phyloP scores from a whole-genome alignment of 2,329 filamentous ascomycete species.

The Lasiodiplodia gonubiensis region DNA sequence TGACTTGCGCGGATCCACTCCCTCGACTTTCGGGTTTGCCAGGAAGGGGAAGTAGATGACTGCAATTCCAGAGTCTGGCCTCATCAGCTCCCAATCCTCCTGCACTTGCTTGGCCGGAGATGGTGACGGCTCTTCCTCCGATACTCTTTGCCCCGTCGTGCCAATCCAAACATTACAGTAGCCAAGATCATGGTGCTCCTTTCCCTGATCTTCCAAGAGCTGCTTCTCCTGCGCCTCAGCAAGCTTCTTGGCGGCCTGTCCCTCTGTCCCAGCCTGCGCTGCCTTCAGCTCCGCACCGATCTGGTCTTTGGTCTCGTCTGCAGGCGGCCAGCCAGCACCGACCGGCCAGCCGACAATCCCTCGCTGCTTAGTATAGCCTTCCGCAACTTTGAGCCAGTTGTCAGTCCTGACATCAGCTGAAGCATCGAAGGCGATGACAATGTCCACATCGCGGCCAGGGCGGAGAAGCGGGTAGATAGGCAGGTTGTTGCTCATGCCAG shows the following conservation, averaged over 20 bases:
- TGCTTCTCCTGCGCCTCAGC: slow-evolving; percentile 57
- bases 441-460: slow-evolving; percentile 84
- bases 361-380: slow-evolving; percentile 89
- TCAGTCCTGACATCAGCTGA: slow-evolving; percentile 91
- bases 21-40: slow-evolving; percentile 77
- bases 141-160: slow-evolving; percentile 73
- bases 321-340: slow-evolving; percentile 88
- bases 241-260: slow-evolving; percentile 69
- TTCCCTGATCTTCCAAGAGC: slow-evolving; percentile 37
- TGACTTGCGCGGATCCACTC: slow-evolving; percentile 79
- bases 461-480: slow-evolving; percentile 93
- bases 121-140: slow-evolving; percentile 56
- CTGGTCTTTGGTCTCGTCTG: slow-evolving; percentile 62
- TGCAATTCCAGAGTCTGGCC: slow-evolving; percentile 81
- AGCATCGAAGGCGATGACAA: slow-evolving; percentile 91
- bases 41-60: slow-evolving; percentile 91
- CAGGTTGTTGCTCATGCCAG: slow-evolving; percentile 97
- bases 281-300: slow-evolving; percentile 69
- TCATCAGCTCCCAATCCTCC: slow-evolving; percentile 70
- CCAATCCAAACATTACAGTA: slow-evolving; percentile 98
- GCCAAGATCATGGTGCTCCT: slow-evolving; percentile 63
- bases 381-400: slow-evolving; percentile 94
- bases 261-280: slow-evolving; percentile 66
- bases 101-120: slow-evolving; percentile 61
- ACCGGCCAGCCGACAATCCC: slow-evolving; percentile 94